Evolutionary conservation across 2,329 filamentous ascomycete species (phyloP), one percentile per base, ranked within the genome.

Genomic region (Fusarium albidum): DNA sequence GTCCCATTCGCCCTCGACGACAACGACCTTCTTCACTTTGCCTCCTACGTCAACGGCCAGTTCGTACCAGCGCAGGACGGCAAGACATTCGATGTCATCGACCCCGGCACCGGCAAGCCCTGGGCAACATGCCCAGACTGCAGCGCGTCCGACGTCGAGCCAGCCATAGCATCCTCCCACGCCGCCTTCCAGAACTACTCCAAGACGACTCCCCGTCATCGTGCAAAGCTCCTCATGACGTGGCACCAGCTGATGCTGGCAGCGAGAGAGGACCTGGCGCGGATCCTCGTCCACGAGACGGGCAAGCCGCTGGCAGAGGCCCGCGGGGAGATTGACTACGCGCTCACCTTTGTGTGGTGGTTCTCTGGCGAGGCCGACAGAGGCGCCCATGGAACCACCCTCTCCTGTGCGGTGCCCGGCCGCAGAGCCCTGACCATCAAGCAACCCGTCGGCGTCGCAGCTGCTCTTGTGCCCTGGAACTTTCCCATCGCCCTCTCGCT

Each of bases 381-480:
- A 13, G 52, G 55, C 7, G 61, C 77, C 15, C 86, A 66, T 77
- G 89, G 89, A 15, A 81, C 81, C 0, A 79, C 88, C 5, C 82
- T 85, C 42, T 77, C 79, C 2, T 81, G 86, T 1, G 77, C 88
- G 0, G 74, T 83, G 0, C 84, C 89, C 0, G 84, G 85, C 27
- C 78, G 89, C 6, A 79, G 89, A 11, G 79, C 88, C 10, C 83
- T 93, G 62, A 89, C 87, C 0, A 82, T 92, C 65, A 93, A 92
- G 52, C 71, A 74, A 48, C 73, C 73, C 9, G 49, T 74, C 9
- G 73, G 73, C 21, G 68, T 75, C 9, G 67, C 66, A 8, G 71
- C 67, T 2, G 71, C 69, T 13, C 60, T 75, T 10, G 68, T 75
- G 7, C 71, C 73, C 1, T 74, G 84, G 85, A 88, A 89, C 71